A percentile compares a stretch with the other conserved stretches of the same genome.
phyloP scores from a whole-genome alignment of 2,329 filamentous ascomycete species.

The Calonectria naviculata region DNA sequence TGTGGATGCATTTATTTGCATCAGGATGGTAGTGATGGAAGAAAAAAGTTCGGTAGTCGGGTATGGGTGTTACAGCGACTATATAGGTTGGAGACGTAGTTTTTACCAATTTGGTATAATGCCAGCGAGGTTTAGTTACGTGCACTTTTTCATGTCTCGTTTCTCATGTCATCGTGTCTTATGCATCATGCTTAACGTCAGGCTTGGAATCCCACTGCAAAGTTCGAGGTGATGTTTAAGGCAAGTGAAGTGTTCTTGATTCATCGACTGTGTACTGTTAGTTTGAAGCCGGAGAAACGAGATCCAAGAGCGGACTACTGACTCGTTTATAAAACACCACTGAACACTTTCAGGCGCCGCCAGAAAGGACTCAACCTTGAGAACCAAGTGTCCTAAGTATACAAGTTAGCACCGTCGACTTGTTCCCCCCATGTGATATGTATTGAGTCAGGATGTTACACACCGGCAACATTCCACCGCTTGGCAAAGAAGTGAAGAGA shows the following conservation, averaged over 20 bases:
- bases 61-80: slow-evolving; percentile 10
- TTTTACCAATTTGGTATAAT: slow-evolving; percentile 11
- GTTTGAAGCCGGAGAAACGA: not conserved
- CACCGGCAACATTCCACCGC: slow-evolving; percentile 48
- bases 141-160: not conserved
- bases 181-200: not conserved
- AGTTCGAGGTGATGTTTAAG: not conserved
- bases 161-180: slow-evolving; percentile 13
- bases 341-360: slow-evolving; percentile 36
- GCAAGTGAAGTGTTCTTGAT: not conserved
- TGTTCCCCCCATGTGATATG: not conserved
- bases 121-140: slow-evolving; percentile 9
- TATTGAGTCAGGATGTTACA: slow-evolving; percentile 11
- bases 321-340: slow-evolving; percentile 40
- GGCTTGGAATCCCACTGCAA: not conserved
- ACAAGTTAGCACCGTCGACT: slow-evolving; percentile 20
- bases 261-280: slow-evolving; percentile 7
- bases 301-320: not conserved
- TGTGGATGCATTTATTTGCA: slow-evolving; percentile 3
- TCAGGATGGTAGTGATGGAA: not conserved
- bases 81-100: slow-evolving; percentile 1
- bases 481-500: slow-evolving; percentile 49
- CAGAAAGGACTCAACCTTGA: slow-evolving; percentile 41
- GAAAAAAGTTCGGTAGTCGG: not conserved
- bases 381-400: slow-evolving; percentile 40